Conservation (phyloP, 768 basidiomycete genomes). For the Mycena pura region DNA sequence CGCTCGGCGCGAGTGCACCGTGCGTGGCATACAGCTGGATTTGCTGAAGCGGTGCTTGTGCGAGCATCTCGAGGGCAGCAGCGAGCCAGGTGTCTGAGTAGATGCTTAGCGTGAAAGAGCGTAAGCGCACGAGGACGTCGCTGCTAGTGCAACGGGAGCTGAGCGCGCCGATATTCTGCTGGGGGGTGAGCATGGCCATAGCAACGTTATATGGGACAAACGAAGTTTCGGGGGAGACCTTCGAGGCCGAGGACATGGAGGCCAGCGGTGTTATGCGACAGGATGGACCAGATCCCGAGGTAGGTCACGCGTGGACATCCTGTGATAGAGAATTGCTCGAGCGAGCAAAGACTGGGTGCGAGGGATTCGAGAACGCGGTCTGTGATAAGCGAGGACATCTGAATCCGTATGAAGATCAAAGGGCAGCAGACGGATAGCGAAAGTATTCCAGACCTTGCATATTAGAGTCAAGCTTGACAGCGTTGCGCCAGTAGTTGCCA, state of each 20-base stretch:
- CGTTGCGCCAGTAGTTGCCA: constrained; percentile 47
- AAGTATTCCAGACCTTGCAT: too few relatives aligned
- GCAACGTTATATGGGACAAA: constrained; percentile 35
- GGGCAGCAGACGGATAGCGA: too few relatives aligned
- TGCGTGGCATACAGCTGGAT: constrained; percentile 65
- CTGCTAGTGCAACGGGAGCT: constrained; percentile 41
- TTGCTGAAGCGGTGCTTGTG: constrained; percentile 52
- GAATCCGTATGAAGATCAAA: too few relatives aligned
- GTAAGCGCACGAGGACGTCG: constrained; percentile 50
- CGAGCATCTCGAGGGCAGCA: constrained; percentile 50
- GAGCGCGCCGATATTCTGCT: constrained; percentile 62
- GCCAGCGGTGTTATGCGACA: constrained; percentile 52
- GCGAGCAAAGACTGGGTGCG: constrained; percentile 52
- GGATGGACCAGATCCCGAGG: constrained; percentile 57
- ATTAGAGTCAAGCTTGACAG: constrained; percentile 68
- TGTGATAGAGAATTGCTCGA: constrained; percentile 65
- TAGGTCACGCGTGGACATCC: constrained; percentile 78
- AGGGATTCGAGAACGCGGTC: constrained; percentile 60
- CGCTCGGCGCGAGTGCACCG: constrained; percentile 5
- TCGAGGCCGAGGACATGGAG: constrained; percentile 67
- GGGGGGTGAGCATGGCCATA: neutral
- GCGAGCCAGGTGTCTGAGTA: constrained; percentile 53
- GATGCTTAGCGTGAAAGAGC: constrained; percentile 65
- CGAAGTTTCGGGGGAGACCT: constrained; percentile 65
- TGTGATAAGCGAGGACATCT: constrained; percentile 66